These are phyloP conservation scores for Silene coronaria DNA, from an alignment of 179 eudicot genomes.

Conservation along the genomic window DNA sequence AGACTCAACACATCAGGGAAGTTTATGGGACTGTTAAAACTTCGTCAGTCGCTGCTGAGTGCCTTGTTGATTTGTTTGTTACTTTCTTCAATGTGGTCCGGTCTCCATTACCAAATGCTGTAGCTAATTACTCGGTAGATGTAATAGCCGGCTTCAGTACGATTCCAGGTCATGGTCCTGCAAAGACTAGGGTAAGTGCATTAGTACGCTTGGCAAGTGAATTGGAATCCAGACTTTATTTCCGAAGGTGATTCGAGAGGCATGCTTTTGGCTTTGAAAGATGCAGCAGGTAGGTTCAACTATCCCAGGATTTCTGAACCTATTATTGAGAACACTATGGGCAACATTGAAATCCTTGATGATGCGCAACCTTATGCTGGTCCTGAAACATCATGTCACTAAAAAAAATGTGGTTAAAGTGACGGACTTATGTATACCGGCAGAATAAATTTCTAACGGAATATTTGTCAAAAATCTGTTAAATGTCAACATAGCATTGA, in stretches of 20 bases:
- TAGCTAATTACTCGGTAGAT: no score
- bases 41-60: constrained; percentile 58
- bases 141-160: no score
- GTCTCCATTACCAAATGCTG: constrained; percentile 54
- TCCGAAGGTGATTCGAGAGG: constrained; percentile 81
- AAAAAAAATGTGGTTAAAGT: no score
- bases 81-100: constrained; percentile 57
- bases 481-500: no score
- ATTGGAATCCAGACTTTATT: constrained; percentile 52
- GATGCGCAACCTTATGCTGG: no score
- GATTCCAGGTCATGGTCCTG: constrained; percentile 66
- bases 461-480: no score
- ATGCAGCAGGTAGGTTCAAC: constrained; percentile 55
- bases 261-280: constrained; percentile 63
- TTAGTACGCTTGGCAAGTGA: constrained; percentile 67
- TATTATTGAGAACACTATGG: constrained; percentile 65
- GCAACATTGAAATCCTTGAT: constrained; percentile 50
- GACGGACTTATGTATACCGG: no score
- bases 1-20: constrained; percentile 33
- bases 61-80: constrained; percentile 67
- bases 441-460: no score
- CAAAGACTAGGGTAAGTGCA: constrained; percentile 69
- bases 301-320: constrained; percentile 59
- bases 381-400: no score
- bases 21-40: constrained; percentile 77